Evolutionary conservation across 768 basidiomycete species (phyloP).

Genomic region (Podaxis pistillaris): DNA sequence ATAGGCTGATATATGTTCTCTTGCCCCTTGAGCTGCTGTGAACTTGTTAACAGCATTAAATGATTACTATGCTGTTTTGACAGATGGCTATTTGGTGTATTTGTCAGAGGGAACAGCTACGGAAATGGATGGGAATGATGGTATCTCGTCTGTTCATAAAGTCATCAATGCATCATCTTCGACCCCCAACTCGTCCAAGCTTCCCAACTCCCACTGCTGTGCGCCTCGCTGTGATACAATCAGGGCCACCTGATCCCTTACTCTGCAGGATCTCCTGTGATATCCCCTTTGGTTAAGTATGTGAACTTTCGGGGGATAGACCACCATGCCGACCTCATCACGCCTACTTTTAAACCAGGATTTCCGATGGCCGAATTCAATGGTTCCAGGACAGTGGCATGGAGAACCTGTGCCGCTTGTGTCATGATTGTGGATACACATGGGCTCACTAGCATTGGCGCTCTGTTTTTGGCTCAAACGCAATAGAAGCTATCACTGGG

Average conservation of each 20-base stretch:
- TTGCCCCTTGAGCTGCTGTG: no score
- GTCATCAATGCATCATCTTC: neutral
- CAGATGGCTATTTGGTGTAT: no score
- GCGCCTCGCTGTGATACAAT: constrained; percentile 1
- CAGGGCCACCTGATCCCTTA: neutral
- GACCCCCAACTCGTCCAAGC: neutral
- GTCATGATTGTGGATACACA: neutral
- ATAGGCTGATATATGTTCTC: no score
- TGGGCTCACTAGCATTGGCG: neutral
- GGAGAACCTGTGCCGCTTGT: neutral
- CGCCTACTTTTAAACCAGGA: neutral
- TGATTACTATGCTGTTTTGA: no score
- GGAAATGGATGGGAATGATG: neutral
- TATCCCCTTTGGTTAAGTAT: neutral
- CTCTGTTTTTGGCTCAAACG: neutral
- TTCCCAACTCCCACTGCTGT: neutral
- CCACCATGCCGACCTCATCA: neutral
- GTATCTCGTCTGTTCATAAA: neutral
- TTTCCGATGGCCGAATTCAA: neutral
- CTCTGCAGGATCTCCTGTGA: neutral
- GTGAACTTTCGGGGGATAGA: neutral
- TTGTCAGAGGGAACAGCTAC: neutral
- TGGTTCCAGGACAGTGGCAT: neutral
- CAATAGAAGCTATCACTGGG: neutral
- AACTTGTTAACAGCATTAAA: no score